Percentiles rank a stretch among this genome's conserved stretches.
These are phyloP conservation scores for Termitomyces sp. DNA, from an alignment of 768 basidiomycete species.

Conservation along the genomic window DNA sequence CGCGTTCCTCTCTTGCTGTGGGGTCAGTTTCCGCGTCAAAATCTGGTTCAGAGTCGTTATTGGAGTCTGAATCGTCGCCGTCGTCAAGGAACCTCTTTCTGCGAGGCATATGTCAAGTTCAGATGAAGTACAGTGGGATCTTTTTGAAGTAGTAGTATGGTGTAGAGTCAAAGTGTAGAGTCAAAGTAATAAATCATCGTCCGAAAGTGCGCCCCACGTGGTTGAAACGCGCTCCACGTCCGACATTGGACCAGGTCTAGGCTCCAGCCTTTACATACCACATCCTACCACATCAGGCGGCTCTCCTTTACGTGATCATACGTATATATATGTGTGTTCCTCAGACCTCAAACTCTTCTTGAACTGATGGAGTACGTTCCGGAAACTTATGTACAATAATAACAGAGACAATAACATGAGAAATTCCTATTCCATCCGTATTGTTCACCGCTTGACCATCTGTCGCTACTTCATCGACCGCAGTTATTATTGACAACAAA, in stretches of 20 bases:
- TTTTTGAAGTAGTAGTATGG: neutral
- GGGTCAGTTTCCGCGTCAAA: slow-evolving; percentile 48
- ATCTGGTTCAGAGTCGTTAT: slow-evolving; percentile 51
- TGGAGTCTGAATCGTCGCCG: slow-evolving; percentile 64
- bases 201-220: neutral
- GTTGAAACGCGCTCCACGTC: neutral
- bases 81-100: slow-evolving; percentile 76
- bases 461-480: neutral
- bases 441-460: neutral
- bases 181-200: slow-evolving; percentile 1
- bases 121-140: too few relatives aligned
- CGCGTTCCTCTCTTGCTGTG: slow-evolving; percentile 68
- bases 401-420: neutral
- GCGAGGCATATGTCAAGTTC: slow-evolving; percentile 52
- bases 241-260: too few relatives aligned
- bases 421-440: neutral
- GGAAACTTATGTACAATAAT: neutral
- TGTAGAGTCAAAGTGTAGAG: neutral
- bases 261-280: too few relatives aligned
- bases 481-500: neutral
- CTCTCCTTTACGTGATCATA: too few relatives aligned
- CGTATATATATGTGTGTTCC: too few relatives aligned
- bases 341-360: too few relatives aligned
- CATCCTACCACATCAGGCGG: too few relatives aligned
- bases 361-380: too few relatives aligned